These are phyloP conservation scores for Boeremia lycopersici DNA, from an alignment of 2,329 filamentous ascomycete genomes.

Conservation along the genomic window DNA sequence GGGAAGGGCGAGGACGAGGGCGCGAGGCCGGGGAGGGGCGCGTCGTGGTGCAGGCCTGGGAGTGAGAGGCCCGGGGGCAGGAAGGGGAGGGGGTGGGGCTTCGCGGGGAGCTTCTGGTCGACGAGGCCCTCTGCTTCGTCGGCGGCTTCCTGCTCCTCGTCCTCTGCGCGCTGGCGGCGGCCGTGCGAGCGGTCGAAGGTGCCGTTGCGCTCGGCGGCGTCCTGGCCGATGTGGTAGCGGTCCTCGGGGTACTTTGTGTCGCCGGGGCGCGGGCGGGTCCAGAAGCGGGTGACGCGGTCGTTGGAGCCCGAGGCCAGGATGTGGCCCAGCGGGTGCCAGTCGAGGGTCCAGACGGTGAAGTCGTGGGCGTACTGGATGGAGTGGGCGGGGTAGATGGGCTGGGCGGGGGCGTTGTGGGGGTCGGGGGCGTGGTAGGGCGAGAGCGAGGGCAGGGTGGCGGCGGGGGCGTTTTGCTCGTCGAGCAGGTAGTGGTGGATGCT, in stretches of 20 bases:
- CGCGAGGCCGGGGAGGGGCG: constrained; percentile 57
- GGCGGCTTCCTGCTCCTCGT: constrained; percentile 91
- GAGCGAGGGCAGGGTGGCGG: constrained; percentile 71
- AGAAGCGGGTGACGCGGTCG: constrained; percentile 95
- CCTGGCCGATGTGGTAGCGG: constrained; percentile 92
- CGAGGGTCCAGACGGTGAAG: constrained; percentile 94
- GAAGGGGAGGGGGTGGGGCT: constrained; percentile 55
- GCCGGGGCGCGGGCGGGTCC: constrained; percentile 88
- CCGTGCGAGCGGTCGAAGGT: constrained; percentile 86
- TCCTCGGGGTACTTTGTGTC: constrained; percentile 86
- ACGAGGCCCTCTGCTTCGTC: constrained; percentile 92
- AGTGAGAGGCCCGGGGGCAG: constrained; percentile 65
- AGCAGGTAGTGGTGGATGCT: constrained; percentile 93
- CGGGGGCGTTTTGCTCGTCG: constrained; percentile 87
- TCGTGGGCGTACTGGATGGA: constrained; percentile 87
- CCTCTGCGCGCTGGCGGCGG: constrained; percentile 80
- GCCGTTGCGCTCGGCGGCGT: constrained; percentile 91
- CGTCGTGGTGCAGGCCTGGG: too few species aligned
- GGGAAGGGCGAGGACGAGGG: constrained; percentile 26
- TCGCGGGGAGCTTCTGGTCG: constrained; percentile 83
- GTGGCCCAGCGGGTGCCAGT: constrained; percentile 97
- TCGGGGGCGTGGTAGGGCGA: constrained; percentile 85
- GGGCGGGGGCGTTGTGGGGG: constrained; percentile 77
- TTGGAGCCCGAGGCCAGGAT: constrained; percentile 95
- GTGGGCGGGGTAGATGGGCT: constrained; percentile 92